Evolutionary conservation across 352 stramenopile species (phyloP), one percentile per base, ranked within the genome.

Genomic region (Phytophthora sansomeana): DNA sequence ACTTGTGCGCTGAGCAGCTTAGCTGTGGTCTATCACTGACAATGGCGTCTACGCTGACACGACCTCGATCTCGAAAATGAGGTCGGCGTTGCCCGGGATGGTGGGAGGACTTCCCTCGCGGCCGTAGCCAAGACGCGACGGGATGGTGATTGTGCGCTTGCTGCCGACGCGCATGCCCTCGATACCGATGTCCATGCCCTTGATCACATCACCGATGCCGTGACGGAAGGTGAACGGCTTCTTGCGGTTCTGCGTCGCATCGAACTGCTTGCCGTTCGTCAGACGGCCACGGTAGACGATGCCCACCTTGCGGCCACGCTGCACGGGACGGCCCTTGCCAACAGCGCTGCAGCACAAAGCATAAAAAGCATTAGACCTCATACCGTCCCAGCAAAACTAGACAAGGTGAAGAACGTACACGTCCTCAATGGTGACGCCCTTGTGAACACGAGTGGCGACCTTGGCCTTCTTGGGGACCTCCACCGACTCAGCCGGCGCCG

Each of bases 121-220:
- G 58, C 97, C 97, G 69, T 99, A 99, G 48, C 95, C 97, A 63
- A 98, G 96, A 77, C 98, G 92, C 38, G 78, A 83, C 26, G 96
- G 95, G 55, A 98, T 98, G 13, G 81, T 78, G 48, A 99, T 93
- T 26, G 88, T 97, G 46, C 97, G 96, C 83, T 99, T 96, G 63
- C 87, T 89, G 29, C 89, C 89, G 1, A 87, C 58, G 30, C 85
- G 85, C 86, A 96, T 96, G 62, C 87, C 89, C 46, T 94, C 83
- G 14, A 99, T 97, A 39, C 96, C 89, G 63, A 98, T 91, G 74
- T 98, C 96, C 94, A 97, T 98, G 64, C 96, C 96, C 69, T 97
- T 96, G 75, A 99, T 98, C 29, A 99, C 95, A 52, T 97, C 82
- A 38, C 89, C 89, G 26, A 93, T 83, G 50, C 89, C 87, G 50